Base-by-base conservation (phyloP, 2,329 filamentous ascomycete genomes). In the Aotearoamyces nothofagi region DNA sequence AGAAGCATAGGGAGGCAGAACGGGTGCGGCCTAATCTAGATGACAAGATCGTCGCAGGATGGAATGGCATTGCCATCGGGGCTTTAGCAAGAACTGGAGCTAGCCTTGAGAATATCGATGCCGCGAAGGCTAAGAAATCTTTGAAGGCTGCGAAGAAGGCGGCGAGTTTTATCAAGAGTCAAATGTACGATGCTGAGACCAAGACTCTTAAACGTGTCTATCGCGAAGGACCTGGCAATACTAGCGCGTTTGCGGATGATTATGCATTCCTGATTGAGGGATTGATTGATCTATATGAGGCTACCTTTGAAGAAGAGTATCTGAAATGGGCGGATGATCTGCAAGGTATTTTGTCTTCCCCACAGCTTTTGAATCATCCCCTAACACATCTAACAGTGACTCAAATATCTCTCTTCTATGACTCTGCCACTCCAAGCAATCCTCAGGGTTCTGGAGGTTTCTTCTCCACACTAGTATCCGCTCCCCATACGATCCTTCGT, bases 191-290 rank as follows among this genome's bases (percentile, higher is more conserved):
- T 37, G 49, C 60, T 6, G 41, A 58, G 1, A 63, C 60, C 1
- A 66, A 68, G 26, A 65, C 67, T 3, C 56, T 96, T 10, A 80
- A 76, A 47, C 69, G 86, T 27, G 70, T 87, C 23, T 92, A 78
- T 53, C 70, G 72, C 16, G 69, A 75, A 35, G 58, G 69, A 2
- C 61, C 70, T 6, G 73, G 76, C 15, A 61, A 70, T 11, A 74
- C 71, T 0, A 61, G 64, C 22, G 86, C 70, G 0, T 92, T 96
- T 52, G 82, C 87, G 1, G 90, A 96, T 43, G 90, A 98, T 55
- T 96, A 96, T 47, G 83, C 87, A 3, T 93, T 87, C 51, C 52
- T 96, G 22, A 79, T 84, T 27, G 70, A 77, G 27, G 87, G 84
- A 0, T 60, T 94, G 2, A 58, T 96, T 32, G 77, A 86, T 40